Evolutionary conservation across 169 alveolate genomes (phyloP), one percentile per base, ranked within the genome.

Genomic region (Prorocentrum cordatum): DNA sequence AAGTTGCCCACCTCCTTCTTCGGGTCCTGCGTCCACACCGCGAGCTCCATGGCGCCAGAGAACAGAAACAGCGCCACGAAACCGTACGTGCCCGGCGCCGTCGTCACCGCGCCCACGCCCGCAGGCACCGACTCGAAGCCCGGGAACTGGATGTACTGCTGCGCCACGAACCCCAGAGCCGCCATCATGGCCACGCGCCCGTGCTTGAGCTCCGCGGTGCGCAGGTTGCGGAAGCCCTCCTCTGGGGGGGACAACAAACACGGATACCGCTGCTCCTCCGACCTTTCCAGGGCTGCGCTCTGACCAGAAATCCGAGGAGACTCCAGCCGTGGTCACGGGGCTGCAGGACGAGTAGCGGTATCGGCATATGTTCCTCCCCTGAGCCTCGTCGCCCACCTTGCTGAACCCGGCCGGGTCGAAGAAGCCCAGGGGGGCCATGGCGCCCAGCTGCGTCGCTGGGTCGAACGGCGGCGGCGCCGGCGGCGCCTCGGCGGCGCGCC

Each of bases 41-140:
- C 70, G 33, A 61, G 70, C 35, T 61, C 70, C 70, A 61, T 1
- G n/a, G 26, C 16, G 10, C 70, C 70, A 22, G 39, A 20, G 35
- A 61, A 5, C 20, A 35, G 36, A n/a, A 61, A 45, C n/a, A 73
- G 33, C 16, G 84, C 84, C 66, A 73, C 68, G 27, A 50, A 45
- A 54, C 84, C 84, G 22, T 47, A 73, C 61, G 61, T 73, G 36
- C 84, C 84, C 2, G 84, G 84, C 24, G 70, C 70, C 4, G 84
- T 73, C 54, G 47, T n/a, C 70, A 61, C 32, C 22, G 70, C 70
- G 18, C 70, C 36, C 16, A 61, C 33, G 5, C 70, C 70, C 26
- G 61, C 61, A 47, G 61, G 61, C 16, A 47, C 61, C 29, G 29
- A 20, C 54, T 59, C 75, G 54, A 16, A 66, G 54, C 47, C 36